Base-by-base conservation (phyloP, 1,284 basidiomycete species). In the Salmacisia buchloeana region DNA sequence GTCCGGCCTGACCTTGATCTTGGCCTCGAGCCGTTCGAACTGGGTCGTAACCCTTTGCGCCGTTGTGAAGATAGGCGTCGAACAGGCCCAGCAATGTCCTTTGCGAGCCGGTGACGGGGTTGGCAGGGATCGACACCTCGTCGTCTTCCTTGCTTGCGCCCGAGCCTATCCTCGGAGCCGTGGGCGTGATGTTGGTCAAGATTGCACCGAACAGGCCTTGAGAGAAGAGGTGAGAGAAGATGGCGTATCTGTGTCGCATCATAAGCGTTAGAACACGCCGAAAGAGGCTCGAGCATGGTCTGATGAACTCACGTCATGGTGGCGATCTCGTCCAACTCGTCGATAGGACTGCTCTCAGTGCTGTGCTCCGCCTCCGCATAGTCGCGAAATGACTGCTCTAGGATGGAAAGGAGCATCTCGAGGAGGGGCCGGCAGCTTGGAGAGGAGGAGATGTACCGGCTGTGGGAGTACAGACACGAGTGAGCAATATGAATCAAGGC, bases 1-100 rank as follows among this genome's bases (percentile, higher is more conserved):
- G 1, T 7, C 3, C 9, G 7, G 9, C 4, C 3, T 13, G 13
- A 15, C 25, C 9, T 3, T 29, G 10, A n/a, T 2, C 7, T 33
- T 18, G 49, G 9, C 49, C 4, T 18, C 6, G 6, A 43, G 18
- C 15, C 39, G 39, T 31, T 9, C 46, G 10, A 18, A 36, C 27
- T 15, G 4, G 25, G 39, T 15, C 57, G 34, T 63, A 57, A 3
- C 27, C 41, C 18, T 43, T 23, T 31, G 56, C 59, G 25, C 43
- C 56, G 18, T 52, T 38, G 43, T 73, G 70, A 7, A 73, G 61
- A 64, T 69, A 71, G 54, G 61, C 60, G 41, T 73, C 72, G 21
- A 72, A 62, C 7, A 70, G 59, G 38, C 71, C 71, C n/a, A 73
- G 63, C 33, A 72, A 49, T 1, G 65, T 69, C 12, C 71, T 46